Percentiles rank a stretch among this genome's conserved stretches.
These are phyloP conservation scores for Leishmania gerbilli DNA, from an alignment of 208 protist genomes.

Conservation along the genomic window DNA sequence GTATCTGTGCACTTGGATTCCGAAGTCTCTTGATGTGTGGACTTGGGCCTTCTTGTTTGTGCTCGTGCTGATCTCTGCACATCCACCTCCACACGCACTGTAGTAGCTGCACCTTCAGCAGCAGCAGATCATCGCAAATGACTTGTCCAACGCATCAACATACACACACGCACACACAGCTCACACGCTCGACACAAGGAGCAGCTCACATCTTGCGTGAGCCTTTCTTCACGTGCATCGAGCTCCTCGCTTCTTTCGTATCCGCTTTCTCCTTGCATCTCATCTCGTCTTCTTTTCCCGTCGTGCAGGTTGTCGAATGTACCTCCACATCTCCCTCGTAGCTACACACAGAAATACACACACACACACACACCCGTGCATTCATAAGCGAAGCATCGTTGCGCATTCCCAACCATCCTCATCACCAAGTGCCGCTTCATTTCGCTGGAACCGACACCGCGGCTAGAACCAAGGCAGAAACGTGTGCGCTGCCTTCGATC, in stretches of 20 bases:
- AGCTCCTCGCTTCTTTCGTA: neutral
- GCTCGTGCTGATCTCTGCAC: neutral
- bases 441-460: neutral
- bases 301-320: neutral
- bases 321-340: neutral
- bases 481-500: neutral
- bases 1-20: neutral
- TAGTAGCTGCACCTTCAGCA: neutral
- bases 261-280: neutral
- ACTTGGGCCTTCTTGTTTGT: neutral
- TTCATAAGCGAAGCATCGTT: neutral
- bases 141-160: neutral
- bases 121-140: neutral
- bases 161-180: neutral
- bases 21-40: neutral
- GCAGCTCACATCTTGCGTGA: neutral
- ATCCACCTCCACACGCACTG: neutral
- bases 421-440: neutral
- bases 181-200: neutral
- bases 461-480: neutral
- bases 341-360: neutral
- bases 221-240: neutral
- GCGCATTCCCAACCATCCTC: neutral
- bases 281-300: neutral
- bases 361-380: neutral